These are phyloP conservation scores for Fusarium camptoceras DNA, from an alignment of 2,329 filamentous ascomycete genomes.

Conservation along the genomic window DNA sequence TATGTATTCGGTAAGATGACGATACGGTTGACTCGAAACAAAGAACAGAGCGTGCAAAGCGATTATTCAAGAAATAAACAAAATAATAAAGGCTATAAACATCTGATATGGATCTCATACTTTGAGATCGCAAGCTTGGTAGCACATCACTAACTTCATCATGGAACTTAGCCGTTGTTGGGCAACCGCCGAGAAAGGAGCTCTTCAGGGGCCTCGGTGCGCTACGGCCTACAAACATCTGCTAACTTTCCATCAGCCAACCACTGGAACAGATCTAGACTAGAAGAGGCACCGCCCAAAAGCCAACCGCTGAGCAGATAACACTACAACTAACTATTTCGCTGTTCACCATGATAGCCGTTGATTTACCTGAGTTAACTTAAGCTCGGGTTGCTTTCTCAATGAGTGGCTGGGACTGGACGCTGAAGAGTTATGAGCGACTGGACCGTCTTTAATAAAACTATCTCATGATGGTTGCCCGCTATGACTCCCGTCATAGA, in stretches of 20 bases:
- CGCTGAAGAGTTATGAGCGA: neutral
- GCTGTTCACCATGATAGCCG: conserved; percentile 16
- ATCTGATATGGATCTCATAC: conserved; percentile 3
- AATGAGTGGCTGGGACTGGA: neutral
- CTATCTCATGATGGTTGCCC: conserved; percentile 21
- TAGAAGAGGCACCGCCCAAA: conserved; percentile 35
- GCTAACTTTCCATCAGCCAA: conserved; percentile 33
- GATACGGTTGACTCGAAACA: neutral
- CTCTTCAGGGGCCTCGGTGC: conserved; percentile 35
- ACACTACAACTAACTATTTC: conserved; percentile 2
- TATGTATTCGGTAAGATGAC: neutral
- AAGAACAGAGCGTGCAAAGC: neutral
- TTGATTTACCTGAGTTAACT: neutral
- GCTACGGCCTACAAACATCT: conserved; percentile 14
- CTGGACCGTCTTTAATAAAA: neutral
- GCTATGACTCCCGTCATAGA: conserved; percentile 30
- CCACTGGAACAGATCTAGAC: conserved; percentile 37
- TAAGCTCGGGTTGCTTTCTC: neutral
- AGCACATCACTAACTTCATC: conserved; percentile 14
- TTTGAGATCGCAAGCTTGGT: conserved; percentile 17
- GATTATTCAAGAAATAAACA: neutral
- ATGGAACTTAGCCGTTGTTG: conserved; percentile 35
- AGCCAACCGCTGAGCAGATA: conserved; percentile 7
- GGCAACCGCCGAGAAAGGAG: conserved; percentile 24
- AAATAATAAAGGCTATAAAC: neutral